These are phyloP conservation scores for Phyllosticta citriasiana DNA, from an alignment of 2,329 filamentous ascomycete species.

Conservation along the genomic window DNA sequence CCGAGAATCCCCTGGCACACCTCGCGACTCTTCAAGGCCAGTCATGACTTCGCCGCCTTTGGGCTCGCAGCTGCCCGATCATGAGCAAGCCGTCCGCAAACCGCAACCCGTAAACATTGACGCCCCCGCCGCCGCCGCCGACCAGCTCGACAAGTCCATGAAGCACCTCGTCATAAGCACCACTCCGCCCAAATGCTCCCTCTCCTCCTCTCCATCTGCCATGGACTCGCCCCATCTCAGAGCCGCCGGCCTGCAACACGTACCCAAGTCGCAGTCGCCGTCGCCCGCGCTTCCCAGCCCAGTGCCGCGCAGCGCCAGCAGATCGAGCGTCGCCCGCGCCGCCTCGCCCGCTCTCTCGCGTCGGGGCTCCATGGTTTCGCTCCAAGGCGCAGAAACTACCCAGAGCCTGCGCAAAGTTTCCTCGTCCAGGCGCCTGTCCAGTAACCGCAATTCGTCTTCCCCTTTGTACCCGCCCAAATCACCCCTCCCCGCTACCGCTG, in stretches of 20 bases:
- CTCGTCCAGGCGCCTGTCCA: conserved; percentile 34
- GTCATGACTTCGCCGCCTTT: neutral
- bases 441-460: conserved; percentile 30
- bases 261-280: conserved; percentile 22
- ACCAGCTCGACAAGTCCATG: conserved; percentile 22
- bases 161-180: conserved; percentile 29
- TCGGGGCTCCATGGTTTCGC: conserved; percentile 8
- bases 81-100: neutral
- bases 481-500: conserved; percentile 25
- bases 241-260: conserved; percentile 14
- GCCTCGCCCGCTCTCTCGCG: conserved; percentile 30
- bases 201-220: conserved; percentile 22
- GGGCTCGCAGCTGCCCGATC: neutral
- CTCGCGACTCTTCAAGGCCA: neutral
- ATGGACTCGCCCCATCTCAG: conserved; percentile 17
- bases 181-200: conserved; percentile 18
- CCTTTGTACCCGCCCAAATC: conserved; percentile 29
- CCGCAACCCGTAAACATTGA: conserved; percentile 25
- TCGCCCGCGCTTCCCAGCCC: conserved; percentile 17
- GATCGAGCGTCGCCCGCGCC: conserved; percentile 30
- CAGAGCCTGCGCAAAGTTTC: conserved; percentile 25
- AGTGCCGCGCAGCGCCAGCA: conserved; percentile 34
- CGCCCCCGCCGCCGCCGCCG: conserved; percentile 20
- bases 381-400: conserved; percentile 9
- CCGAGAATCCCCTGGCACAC: neutral